phyloP scores from a whole-genome alignment of 352 stramenopile genomes.

The Blastocystis sp. region DNA sequence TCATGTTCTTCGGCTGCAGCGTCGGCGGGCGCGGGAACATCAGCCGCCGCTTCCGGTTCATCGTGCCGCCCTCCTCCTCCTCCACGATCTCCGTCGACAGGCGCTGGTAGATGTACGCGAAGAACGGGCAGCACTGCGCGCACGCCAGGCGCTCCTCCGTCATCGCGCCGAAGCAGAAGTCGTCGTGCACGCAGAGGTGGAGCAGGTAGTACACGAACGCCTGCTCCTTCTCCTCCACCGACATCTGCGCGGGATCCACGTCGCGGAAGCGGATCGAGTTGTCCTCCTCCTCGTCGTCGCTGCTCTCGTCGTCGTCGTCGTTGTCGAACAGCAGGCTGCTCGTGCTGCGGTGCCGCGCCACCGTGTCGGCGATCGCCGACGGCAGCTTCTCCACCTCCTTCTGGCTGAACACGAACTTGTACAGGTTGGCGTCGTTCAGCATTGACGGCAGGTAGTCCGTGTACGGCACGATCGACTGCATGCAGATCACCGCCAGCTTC shows the following conservation, averaged over 20 bases:
- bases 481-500: slow-evolving; percentile 63
- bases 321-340: slow-evolving; percentile 49
- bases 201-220: slow-evolving; percentile 71
- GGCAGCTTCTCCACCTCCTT: slow-evolving; percentile 68
- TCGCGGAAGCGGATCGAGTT: slow-evolving; percentile 11
- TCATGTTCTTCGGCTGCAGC: slow-evolving; percentile 40
- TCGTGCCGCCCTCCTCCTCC: slow-evolving; percentile 30
- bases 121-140: slow-evolving; percentile 71
- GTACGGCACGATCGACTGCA: slow-evolving; percentile 71
- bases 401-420: slow-evolving; percentile 51
- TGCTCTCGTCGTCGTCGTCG: slow-evolving; percentile 47
- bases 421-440: slow-evolving; percentile 50
- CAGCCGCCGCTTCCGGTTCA: slow-evolving; percentile 49
- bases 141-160: slow-evolving; percentile 70
- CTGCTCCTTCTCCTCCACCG: slow-evolving; percentile 50
- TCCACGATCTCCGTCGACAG: slow-evolving; percentile 64
- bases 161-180: slow-evolving; percentile 74
- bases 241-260: slow-evolving; percentile 41
- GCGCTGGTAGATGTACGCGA: slow-evolving; percentile 71
- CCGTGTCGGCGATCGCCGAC: background rate
- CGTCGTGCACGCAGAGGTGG: slow-evolving; percentile 71
- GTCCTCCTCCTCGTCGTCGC: slow-evolving; percentile 56
- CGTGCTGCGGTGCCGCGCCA: background rate
- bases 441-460: slow-evolving; percentile 70
- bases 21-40: slow-evolving; percentile 43